Evolutionary conservation across 306 rosid species (phyloP), one percentile per base, ranked within the genome.

Genomic region (Lablab purpureus): DNA sequence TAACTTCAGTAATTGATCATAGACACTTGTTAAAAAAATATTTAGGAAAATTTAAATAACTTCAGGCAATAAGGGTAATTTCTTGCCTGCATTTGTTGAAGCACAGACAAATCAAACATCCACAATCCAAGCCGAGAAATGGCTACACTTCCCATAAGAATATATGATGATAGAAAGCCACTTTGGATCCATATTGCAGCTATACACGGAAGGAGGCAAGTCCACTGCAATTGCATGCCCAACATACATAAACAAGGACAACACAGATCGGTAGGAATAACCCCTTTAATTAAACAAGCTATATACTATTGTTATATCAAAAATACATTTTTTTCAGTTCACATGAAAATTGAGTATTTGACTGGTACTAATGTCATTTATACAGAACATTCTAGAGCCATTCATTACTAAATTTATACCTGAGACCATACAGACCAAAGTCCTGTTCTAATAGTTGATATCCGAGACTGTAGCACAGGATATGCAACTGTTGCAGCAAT

Each of bases 341-440:
- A 45, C 51, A 77, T 10, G n/a, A 66, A 77, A 62, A 22, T 36
- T 18, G 46, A 77, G 32, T 21, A 56, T 46, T 25, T 52, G 58
- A 46, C 32, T 27, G 52, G 5, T 10, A 66, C 47, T 56, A 12
- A 47, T n/a, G 43, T 23, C 27, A 67, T 36, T 67, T 28, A 45
- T n/a, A 80, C 4, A 12, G 23, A 58, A 69, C 51, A 67, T 30
- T 54, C 2, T 10, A 52, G 37, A 45, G 56, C 2, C 67, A 67
- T 30, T 36, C 41, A 67, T 30, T 36, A 49, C 3, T 18, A 15
- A 49, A 30, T 76, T 74, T 40, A 40, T 85, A 92, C 98, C 97
- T 92, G 98, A 84, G 89, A 91, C 97, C 97, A 91, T 68, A 89
- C 83, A 49, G 99, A 90, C 96, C 97, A 92, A 64, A 95, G 89